Conservation (phyloP, 2,329 filamentous ascomycete genomes). For the Epichloe brachyelytri region DNA sequence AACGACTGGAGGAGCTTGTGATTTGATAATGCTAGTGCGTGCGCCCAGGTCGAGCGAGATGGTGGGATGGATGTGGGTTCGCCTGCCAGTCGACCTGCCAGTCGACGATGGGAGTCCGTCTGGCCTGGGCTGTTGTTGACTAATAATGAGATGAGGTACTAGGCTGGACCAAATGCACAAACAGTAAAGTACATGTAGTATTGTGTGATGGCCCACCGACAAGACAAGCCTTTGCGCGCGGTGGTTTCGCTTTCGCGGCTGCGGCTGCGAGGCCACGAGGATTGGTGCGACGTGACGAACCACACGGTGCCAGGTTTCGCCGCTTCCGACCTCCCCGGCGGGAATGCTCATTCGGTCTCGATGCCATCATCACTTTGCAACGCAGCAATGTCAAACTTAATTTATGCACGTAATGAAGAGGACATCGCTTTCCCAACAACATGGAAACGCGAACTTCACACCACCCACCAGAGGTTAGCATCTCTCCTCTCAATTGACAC, state of each 20-base stretch:
- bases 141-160: no score
- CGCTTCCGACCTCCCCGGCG: constrained; percentile 1
- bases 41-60: neutral
- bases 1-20: neutral
- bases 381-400: neutral
- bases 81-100: neutral
- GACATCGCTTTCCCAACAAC: neutral
- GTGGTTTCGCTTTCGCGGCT: neutral
- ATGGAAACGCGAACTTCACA: constrained; percentile 4
- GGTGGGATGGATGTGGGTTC: constrained; percentile 1
- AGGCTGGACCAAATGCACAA: no score
- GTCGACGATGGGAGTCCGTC: neutral
- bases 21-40: constrained; percentile 1
- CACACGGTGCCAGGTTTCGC: constrained; percentile 3
- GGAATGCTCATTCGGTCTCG: no score
- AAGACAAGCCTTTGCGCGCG: no score
- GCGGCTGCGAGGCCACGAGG: neutral
- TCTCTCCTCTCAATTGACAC: constrained; percentile 2
- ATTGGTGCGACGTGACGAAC: neutral
- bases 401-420: constrained; percentile 4
- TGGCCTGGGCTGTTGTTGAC: neutral
- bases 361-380: no score
- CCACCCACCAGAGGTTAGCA: neutral
- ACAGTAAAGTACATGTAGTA: no score
- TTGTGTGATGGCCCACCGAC: no score